Percentiles rank a stretch among this genome's conserved stretches.
phyloP scores from a whole-genome alignment of 2,329 filamentous ascomycete species.

The Cercospora janseana region DNA sequence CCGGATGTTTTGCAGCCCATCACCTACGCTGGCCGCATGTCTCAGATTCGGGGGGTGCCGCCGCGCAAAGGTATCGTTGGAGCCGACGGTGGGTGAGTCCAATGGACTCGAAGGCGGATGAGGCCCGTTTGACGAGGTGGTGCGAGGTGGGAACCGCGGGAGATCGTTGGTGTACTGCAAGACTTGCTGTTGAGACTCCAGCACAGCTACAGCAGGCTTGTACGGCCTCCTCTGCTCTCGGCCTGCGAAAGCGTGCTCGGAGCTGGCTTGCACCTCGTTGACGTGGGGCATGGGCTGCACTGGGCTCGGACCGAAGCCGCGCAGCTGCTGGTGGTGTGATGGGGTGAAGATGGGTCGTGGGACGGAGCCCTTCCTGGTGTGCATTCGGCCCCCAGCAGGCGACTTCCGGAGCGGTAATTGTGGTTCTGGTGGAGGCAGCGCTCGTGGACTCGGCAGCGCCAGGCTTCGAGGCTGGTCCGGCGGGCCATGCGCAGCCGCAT shows the following conservation, averaged over 20 bases:
- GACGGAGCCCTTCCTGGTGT: conserved; percentile 29
- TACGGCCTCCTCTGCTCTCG: conserved; percentile 31
- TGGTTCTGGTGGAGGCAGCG: conserved; percentile 48
- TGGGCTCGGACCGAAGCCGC: conserved; percentile 35
- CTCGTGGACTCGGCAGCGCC: conserved; percentile 68
- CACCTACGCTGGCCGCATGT: conserved; percentile 25
- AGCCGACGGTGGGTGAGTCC: conserved; percentile 8
- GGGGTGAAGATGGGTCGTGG: conserved; percentile 34
- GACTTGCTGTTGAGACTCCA: conserved; percentile 24
- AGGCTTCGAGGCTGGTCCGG: conserved; percentile 12
- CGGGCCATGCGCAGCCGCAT: background rate
- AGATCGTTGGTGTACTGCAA: conserved; percentile 24
- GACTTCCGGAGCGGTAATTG: conserved; percentile 44
- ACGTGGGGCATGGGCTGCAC: conserved; percentile 33
- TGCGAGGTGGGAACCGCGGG: conserved; percentile 26
- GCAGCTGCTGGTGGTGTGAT: conserved; percentile 27
- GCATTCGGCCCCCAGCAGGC: conserved; percentile 40
- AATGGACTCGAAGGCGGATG: conserved; percentile 24
- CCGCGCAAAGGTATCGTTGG: background rate
- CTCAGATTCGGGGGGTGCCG: conserved; percentile 23
- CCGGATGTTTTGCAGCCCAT: conserved; percentile 31
- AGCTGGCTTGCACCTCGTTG: conserved; percentile 35
- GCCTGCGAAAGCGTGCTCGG: conserved; percentile 38
- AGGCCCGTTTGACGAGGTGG: conserved; percentile 30
- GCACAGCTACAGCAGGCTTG: conserved; percentile 32